Conservation (phyloP, 176 grass and related monocot genomes). For the Dendrocalamus sinicus region DNA sequence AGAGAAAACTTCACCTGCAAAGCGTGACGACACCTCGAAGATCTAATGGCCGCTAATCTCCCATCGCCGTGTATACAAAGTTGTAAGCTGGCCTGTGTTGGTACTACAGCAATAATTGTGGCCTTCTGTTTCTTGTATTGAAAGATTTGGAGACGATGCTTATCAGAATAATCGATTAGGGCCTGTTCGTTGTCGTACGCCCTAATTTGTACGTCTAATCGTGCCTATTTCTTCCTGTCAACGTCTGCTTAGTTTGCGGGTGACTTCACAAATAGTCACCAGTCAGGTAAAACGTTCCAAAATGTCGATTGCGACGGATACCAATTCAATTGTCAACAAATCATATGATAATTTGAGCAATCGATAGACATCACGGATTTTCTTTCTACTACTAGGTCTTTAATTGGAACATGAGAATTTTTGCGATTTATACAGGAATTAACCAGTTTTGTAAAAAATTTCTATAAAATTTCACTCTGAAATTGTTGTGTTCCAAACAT, state of each 20-base stretch:
- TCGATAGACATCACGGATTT: background rate
- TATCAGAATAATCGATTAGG: background rate
- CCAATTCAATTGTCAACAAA: background rate
- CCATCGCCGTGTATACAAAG: background rate
- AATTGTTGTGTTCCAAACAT: no score
- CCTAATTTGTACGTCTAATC: background rate
- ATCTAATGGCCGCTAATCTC: background rate
- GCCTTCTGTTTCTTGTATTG: constrained; percentile 2
- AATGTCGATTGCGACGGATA: background rate
- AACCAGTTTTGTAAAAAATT: no score
- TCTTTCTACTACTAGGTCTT: background rate
- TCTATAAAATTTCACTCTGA: no score
- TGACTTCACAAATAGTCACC: background rate
- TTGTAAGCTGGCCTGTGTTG: background rate
- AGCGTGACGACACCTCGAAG: background rate
- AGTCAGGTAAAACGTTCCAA: background rate
- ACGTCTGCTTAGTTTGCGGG: background rate
- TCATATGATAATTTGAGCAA: background rate
- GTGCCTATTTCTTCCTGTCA: background rate
- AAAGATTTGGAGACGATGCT: constrained; percentile 13
- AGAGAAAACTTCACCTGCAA: constrained; percentile 25
- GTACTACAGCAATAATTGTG: constrained; percentile 27
- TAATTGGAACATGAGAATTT: no score
- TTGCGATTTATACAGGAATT: no score
- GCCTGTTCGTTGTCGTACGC: background rate